phyloP scores from a whole-genome alignment of 2,329 filamentous ascomycete species.

The Colletotrichum sp. region DNA sequence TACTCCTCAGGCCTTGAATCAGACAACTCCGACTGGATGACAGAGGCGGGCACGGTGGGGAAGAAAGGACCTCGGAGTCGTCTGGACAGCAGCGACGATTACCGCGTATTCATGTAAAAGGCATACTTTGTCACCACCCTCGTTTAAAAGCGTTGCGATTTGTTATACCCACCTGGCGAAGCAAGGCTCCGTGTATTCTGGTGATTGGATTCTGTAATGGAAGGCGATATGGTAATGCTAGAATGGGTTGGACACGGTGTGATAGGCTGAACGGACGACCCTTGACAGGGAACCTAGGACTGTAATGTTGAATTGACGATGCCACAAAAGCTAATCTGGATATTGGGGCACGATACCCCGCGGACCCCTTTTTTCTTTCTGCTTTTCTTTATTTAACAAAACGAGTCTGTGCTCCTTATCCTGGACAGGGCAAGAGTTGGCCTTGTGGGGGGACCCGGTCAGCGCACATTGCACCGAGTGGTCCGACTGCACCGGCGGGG shows the following conservation, averaged over 20 bases:
- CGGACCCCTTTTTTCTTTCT: slow-evolving; percentile 4
- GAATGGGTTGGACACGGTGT: neutral
- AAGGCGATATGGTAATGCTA: neutral
- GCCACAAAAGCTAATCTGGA: slow-evolving; percentile 3
- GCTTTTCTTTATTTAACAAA: neutral
- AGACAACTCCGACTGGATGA: slow-evolving; percentile 20
- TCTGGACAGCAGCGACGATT: slow-evolving; percentile 15
- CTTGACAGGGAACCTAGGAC: neutral
- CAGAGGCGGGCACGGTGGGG: slow-evolving; percentile 14
- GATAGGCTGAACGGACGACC: neutral
- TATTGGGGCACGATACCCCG: slow-evolving; percentile 1
- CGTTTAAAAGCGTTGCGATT: slow-evolving; percentile 17
- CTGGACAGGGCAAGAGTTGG: neutral
- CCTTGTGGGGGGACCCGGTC: neutral
- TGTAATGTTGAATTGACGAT: slow-evolving; percentile 18
- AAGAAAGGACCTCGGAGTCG: slow-evolving; percentile 2
- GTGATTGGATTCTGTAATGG: neutral
- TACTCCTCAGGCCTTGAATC: slow-evolving; percentile 13
- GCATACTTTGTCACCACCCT: neutral
- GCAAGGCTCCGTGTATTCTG: neutral
- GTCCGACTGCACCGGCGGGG: neutral
- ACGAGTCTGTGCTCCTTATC: slow-evolving; percentile 3
- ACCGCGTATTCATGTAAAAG: slow-evolving; percentile 20
- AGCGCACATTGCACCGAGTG: neutral
- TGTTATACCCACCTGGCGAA: slow-evolving; percentile 15